Base-by-base conservation (phyloP, 345 rosid genomes). In the Toxicodendron radicans region DNA sequence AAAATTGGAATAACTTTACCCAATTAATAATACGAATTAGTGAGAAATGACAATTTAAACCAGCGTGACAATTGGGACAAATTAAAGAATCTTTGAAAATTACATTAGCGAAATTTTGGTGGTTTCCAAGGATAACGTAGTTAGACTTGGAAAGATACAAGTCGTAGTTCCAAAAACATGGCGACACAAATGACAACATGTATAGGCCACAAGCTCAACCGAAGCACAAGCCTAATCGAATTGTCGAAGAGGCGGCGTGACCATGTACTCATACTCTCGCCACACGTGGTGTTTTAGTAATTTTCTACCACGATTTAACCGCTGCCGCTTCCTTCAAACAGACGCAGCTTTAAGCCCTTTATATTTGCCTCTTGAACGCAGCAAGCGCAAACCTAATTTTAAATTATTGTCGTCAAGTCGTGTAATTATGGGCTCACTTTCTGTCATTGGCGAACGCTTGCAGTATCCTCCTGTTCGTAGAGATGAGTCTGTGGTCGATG, bases 401-500 rank as follows among this genome's bases (percentile, higher is more conserved):
- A 71, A 18, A 53, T 56, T 10, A 17, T 18, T 45, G 23, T 58
- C 43, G 5, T 52, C 80, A 7, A 57, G 45, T 4, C 8, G 57
- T 20, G 48, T 9, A 17, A 12, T 16, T 61, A 95, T 95, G 99
- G 94, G 90, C 51, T 91, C 98, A 10, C 83, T 88, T 54, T 79
- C 85, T 33, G 79, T 76, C 41, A 32, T 74, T 4, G 75, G 79
- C 27, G 77, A 73, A 53, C 73, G 76, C 23, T 64, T 91, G 64
- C 80, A 82, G 63, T 92, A 92, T 58, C 94, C 98, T 10, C 23
- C 51, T 7, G 87, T 86, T 61, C 94, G 91, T 35, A 80, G 97
- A 11, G 97, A 95, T 66, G 89, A 91, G 51, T 83, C 94, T 58
- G 83, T 91, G 18, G 86, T 91, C 18, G 98, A 95, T 0, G 90